These are phyloP conservation scores for Aspergillus pseudoterreus DNA, from an alignment of 2,329 filamentous ascomycete species.

Conservation along the genomic window DNA sequence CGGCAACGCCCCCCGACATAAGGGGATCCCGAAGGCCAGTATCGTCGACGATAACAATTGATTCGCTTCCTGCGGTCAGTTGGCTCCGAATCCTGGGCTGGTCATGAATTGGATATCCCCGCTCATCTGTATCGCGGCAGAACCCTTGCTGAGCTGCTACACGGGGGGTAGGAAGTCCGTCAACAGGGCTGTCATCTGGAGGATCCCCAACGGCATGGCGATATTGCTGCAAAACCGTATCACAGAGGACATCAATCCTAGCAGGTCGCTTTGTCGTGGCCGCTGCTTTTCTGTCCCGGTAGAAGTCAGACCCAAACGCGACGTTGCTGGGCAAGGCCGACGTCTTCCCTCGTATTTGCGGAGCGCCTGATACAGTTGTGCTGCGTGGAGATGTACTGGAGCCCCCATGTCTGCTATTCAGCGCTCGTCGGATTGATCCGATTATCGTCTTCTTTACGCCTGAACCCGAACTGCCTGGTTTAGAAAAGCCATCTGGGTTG, in stretches of 20 bases:
- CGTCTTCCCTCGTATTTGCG: constrained; percentile 35
- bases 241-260: constrained; percentile 79
- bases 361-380: constrained; percentile 30
- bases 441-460: constrained; percentile 85
- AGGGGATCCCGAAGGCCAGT: constrained; percentile 42
- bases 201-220: constrained; percentile 60
- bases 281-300: constrained; percentile 37
- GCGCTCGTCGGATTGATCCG: constrained; percentile 76
- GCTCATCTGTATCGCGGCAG: not conserved
- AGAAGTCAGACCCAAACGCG: constrained; percentile 42
- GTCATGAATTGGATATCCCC: constrained; percentile 4
- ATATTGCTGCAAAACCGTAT: constrained; percentile 73
- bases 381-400: constrained; percentile 31
- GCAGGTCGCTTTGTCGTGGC: constrained; percentile 48
- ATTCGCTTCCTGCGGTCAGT: constrained; percentile 79
- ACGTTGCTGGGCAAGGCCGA: constrained; percentile 43
- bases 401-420: constrained; percentile 58
- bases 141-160: constrained; percentile 4
- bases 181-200: constrained; percentile 7
- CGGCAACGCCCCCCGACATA: constrained; percentile 36
- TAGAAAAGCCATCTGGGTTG: constrained; percentile 25
- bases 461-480: constrained; percentile 40
- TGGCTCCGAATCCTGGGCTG: constrained; percentile 44
- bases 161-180: constrained; percentile 1
- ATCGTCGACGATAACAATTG: constrained; percentile 80